Percentiles rank a stretch among this genome's conserved stretches.
Evolutionary conservation across 371 early-diverging fungal species (phyloP).

Genomic region (Circinella umbellata): DNA sequence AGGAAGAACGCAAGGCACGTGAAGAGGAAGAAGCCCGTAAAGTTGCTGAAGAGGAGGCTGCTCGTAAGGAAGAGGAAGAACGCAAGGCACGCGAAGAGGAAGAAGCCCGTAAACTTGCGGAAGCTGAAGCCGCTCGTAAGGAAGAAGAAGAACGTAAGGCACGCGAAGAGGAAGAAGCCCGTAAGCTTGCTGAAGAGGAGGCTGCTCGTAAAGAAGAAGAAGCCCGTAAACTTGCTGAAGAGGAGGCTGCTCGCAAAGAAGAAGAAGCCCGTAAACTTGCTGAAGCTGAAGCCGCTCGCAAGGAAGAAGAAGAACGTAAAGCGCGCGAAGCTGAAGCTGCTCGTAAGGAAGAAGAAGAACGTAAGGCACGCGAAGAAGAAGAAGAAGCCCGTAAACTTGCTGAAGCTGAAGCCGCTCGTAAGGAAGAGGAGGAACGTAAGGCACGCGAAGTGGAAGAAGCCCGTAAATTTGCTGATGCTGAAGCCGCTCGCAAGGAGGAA

Average conservation of each 20-base stretch:
- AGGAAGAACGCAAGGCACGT: conserved; percentile 14
- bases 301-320: conserved; percentile 13
- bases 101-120: neutral
- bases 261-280: conserved; percentile 5
- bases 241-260: conserved; percentile 3
- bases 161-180: conserved; percentile 15
- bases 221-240: conserved; percentile 11
- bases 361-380: neutral
- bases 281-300: conserved; percentile 12
- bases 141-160: neutral
- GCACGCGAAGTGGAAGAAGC: neutral
- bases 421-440: neutral
- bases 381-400: conserved; percentile 2
- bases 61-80: neutral
- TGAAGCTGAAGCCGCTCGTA: conserved; percentile 4
- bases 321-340: conserved; percentile 14
- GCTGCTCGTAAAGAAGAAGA: conserved; percentile 22
- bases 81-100: neutral
- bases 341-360: conserved; percentile 10
- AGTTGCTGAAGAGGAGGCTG: conserved; percentile 2
- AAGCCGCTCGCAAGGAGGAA: conserved; percentile 5
- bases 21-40: conserved; percentile 11
- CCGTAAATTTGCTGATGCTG: neutral
- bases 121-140: conserved; percentile 11
- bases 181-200: conserved; percentile 14